Conservation (phyloP, 2,329 filamentous ascomycete species). For the Colletotrichum phormii region DNA sequence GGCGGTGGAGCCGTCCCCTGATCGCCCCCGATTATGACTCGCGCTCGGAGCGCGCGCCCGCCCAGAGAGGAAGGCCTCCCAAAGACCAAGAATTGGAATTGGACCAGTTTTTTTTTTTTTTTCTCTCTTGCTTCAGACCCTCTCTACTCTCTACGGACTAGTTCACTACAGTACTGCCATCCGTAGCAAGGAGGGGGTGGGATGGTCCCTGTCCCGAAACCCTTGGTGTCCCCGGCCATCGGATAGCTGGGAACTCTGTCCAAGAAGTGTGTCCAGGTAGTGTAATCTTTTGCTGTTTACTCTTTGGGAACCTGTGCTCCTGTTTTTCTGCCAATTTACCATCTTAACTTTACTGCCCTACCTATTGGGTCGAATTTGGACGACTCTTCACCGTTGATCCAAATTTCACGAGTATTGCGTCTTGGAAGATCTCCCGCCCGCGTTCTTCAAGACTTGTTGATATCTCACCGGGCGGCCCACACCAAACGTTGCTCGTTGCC, state of each 20-base stretch:
- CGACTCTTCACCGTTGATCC: not conserved
- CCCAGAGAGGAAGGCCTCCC: constrained; percentile 14
- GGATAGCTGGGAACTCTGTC: not conserved
- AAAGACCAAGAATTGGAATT: not conserved
- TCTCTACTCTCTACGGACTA: not conserved
- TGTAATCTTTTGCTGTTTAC: not conserved
- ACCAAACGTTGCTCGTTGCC: not conserved
- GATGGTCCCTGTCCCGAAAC: not conserved
- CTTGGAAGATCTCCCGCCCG: not conserved
- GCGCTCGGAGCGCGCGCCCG: not conserved
- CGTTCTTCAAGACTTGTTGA: not conserved
- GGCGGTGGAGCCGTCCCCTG: constrained; percentile 29
- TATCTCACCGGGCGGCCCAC: not conserved
- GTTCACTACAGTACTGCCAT: not conserved
- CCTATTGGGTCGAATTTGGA: not conserved
- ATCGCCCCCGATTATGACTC: constrained; percentile 28
- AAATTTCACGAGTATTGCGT: not conserved
- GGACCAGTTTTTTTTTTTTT: not conserved
- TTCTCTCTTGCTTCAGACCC: not conserved
- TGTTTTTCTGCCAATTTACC: not conserved
- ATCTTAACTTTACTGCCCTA: not conserved
- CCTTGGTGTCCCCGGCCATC: constrained; percentile 1
- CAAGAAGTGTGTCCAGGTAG: not conserved
- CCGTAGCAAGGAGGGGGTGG: not conserved
- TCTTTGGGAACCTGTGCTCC: not conserved